A percentile compares a stretch with the other conserved stretches of the same genome.
Evolutionary conservation across 352 stramenopile genomes (phyloP).

Genomic region (Globisporangium sylvaticum): DNA sequence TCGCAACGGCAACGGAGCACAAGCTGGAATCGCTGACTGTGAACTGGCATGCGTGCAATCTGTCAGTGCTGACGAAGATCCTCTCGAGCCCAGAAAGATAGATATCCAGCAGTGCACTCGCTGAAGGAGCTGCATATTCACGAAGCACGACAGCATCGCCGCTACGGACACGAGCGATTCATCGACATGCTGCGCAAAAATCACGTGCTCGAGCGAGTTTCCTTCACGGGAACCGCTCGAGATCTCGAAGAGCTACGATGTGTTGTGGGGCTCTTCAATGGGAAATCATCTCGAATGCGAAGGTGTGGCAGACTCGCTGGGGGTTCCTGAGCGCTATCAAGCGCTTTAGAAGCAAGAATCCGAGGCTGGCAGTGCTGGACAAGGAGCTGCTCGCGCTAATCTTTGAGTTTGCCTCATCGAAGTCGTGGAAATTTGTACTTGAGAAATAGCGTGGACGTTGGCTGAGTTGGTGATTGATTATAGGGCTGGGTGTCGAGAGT

Average conservation of each 20-base stretch:
- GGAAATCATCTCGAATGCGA: neutral
- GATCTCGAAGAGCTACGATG: neutral
- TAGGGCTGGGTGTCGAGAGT: no score
- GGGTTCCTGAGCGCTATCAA: neutral
- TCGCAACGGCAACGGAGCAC: no score
- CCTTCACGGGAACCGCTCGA: neutral
- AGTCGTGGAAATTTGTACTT: no score
- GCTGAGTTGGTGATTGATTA: neutral
- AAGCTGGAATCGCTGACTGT: neutral
- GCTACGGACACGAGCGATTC: neutral
- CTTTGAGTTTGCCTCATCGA: neutral
- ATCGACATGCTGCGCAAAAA: neutral
- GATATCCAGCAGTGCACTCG: neutral
- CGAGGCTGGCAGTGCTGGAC: neutral
- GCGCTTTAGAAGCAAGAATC: neutral
- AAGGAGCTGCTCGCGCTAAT: neutral
- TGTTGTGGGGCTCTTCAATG: neutral
- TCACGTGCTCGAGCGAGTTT: neutral
- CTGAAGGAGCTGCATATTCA: neutral
- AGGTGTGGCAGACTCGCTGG: neutral
- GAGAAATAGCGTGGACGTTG: no score
- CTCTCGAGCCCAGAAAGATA: neutral
- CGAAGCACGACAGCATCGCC: neutral
- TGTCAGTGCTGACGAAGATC: neutral
- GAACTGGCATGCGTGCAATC: neutral